These are phyloP conservation scores for Cryptococcus sp. DNA, from an alignment of 1,284 basidiomycete species.

Conservation along the genomic window DNA sequence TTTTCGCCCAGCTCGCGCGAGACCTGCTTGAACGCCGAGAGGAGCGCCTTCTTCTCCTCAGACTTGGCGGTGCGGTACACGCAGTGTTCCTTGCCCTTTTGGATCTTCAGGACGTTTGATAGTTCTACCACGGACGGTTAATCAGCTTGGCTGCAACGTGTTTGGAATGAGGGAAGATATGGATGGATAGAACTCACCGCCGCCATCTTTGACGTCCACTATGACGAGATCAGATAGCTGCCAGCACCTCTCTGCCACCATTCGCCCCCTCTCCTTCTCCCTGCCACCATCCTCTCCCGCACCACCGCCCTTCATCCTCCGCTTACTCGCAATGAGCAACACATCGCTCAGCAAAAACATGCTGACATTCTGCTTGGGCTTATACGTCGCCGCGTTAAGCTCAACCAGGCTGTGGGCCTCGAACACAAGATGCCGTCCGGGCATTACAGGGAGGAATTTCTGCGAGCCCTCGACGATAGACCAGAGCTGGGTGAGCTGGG, in stretches of 20 bases:
- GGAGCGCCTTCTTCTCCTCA: constrained; percentile 79
- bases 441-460: constrained; percentile 85
- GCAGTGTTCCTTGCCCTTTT: constrained; percentile 86
- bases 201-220: constrained; percentile 89
- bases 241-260: constrained; percentile 93
- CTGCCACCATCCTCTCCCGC: constrained; percentile 33
- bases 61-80: constrained; percentile 82
- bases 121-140: constrained; percentile 59
- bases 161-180: background rate
- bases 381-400: constrained; percentile 93
- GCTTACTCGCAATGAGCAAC: constrained; percentile 73
- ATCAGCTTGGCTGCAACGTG: background rate
- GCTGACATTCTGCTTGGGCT: constrained; percentile 77
- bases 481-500: constrained; percentile 88
- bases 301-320: constrained; percentile 52
- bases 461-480: constrained; percentile 91
- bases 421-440: constrained; percentile 83
- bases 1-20: constrained; percentile 86
- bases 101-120: constrained; percentile 93
- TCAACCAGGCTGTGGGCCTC: constrained; percentile 81
- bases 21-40: constrained; percentile 82
- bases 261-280: constrained; percentile 54
- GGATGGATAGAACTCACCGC: constrained; percentile 57
- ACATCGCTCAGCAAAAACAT: constrained; percentile 90
- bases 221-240: constrained; percentile 87